A percentile compares a stretch with the other conserved stretches of the same genome.
phyloP scores from a whole-genome alignment of 1,139 yeast genomes.

The Taphrina pruni region DNA sequence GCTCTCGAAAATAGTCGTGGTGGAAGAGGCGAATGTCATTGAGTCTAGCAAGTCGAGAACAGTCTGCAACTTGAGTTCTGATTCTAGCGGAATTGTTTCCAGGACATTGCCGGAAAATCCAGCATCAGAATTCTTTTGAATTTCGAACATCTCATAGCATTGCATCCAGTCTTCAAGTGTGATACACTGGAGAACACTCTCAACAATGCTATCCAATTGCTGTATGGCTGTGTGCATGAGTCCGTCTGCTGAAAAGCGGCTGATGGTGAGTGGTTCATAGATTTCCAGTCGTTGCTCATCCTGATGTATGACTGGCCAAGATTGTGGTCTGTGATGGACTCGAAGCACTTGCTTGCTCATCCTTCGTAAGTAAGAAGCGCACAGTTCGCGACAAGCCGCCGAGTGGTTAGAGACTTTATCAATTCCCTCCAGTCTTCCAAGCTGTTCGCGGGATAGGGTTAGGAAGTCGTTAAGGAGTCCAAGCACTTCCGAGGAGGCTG shows the following conservation, averaged over 20 bases:
- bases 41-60: constrained; percentile 72
- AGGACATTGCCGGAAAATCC: constrained; percentile 66
- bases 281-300: constrained; percentile 1
- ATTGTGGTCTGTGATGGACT: constrained; percentile 29
- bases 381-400: constrained; percentile 1
- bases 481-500: not conserved
- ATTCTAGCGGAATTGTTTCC: constrained; percentile 52
- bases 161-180: constrained; percentile 79
- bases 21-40: constrained; percentile 56
- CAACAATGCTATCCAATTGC: constrained; percentile 67
- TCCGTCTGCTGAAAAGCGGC: constrained; percentile 42
- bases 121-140: constrained; percentile 62
- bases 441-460: not conserved
- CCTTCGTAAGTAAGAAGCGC: constrained; percentile 4
- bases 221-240: constrained; percentile 64
- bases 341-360: constrained; percentile 20
- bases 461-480: constrained; percentile 3
- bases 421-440: not conserved
- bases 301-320: constrained; percentile 1
- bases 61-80: constrained; percentile 68
- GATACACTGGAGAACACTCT: constrained; percentile 65
- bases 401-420: not conserved
- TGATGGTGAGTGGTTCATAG: constrained; percentile 15
- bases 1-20: constrained; percentile 58
- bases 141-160: constrained; percentile 74